Percentiles rank a stretch among this genome's conserved stretches.
Conservation (phyloP, 192 early-diverging fungal species). For the Backusella psychrophila region DNA sequence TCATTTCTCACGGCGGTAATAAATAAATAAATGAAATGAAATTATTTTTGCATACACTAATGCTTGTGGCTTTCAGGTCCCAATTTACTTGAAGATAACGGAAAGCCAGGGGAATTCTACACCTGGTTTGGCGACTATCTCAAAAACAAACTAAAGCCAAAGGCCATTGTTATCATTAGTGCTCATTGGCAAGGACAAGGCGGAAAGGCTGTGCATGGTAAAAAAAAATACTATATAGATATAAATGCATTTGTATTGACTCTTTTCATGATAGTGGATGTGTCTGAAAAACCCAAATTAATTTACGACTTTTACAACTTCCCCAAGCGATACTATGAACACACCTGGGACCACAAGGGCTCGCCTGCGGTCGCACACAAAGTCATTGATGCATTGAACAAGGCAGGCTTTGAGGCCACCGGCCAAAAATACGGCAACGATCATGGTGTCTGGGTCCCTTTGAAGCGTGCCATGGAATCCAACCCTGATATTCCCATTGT, state of each 20-base stretch:
- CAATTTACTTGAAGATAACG: conserved; percentile 32
- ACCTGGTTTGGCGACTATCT: conserved; percentile 41
- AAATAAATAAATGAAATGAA: background rate
- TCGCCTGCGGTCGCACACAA: conserved; percentile 49
- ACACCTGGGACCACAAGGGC: conserved; percentile 56
- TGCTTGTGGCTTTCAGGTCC: conserved; percentile 19
- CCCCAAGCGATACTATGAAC: conserved; percentile 52
- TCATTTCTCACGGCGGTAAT: conserved; percentile 30
- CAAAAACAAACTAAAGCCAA: conserved; percentile 48
- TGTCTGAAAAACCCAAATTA: conserved; percentile 45
- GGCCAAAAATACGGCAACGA: conserved; percentile 58
- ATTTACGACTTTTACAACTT: conserved; percentile 75
- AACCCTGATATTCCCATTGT: conserved; percentile 58
- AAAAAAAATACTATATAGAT: conserved; percentile 16
- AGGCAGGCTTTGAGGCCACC: conserved; percentile 42
- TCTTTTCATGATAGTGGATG: conserved; percentile 28
- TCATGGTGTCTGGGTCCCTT: conserved; percentile 70
- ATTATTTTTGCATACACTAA: too few species aligned
- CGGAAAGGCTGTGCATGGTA: conserved; percentile 40
- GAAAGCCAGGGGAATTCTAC: conserved; percentile 32
- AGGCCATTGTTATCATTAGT: conserved; percentile 61
- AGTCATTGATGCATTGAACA: conserved; percentile 48
- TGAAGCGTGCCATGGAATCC: conserved; percentile 58
- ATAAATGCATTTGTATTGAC: background rate
- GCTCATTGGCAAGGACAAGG: conserved; percentile 64